Base-by-base conservation (phyloP, 257 asterid species). In the Salvia rosmarinus region DNA sequence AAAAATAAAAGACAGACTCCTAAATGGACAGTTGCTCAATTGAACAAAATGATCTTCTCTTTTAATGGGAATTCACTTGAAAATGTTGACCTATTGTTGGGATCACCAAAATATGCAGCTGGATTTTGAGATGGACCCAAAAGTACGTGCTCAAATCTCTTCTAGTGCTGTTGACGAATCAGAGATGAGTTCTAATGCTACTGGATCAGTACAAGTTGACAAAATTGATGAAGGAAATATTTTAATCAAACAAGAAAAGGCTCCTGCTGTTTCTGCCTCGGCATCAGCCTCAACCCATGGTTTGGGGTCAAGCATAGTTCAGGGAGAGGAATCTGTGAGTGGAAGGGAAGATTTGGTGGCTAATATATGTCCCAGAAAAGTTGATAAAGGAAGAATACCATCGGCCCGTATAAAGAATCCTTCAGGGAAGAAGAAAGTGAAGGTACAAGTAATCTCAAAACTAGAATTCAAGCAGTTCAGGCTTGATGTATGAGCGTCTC, bases 91-190 rank as follows among this genome's bases (percentile, higher is more conserved):
- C 73, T 16, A 79, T 85, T 63, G 79, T 80, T 43, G 82, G 84
- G 57, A 80, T 83, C 66, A 71, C 51, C 56, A 77, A 78, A 85
- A 78, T 64, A 63, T 71, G 68, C 74, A 84, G 74, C 92, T 87
- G 21, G 90, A 87, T 84, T 72, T 80, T 89, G 92, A 89, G 68
- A 88, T 89, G 95, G 91, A 85, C 67, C 73, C 83, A n/a, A 85
- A 85, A 39, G 52, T 73, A 54, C 76, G 80, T 21, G 85, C 86
- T 47, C 90, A 85, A 28, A 77, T 84, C 70, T 85, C 89, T 21
- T 78, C 80, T 64, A 80, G 82, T 50, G 80, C 81, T 9, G 80
- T 82, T 6, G 92, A 80, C 49, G 84, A 84, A 63, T 81, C 85
- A 2, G 86, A 80, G 68, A 72, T 83, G 37, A 74, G 68, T 65